phyloP scores from a whole-genome alignment of 2,329 filamentous ascomycete genomes.

The Paramyrothecium sp. region DNA sequence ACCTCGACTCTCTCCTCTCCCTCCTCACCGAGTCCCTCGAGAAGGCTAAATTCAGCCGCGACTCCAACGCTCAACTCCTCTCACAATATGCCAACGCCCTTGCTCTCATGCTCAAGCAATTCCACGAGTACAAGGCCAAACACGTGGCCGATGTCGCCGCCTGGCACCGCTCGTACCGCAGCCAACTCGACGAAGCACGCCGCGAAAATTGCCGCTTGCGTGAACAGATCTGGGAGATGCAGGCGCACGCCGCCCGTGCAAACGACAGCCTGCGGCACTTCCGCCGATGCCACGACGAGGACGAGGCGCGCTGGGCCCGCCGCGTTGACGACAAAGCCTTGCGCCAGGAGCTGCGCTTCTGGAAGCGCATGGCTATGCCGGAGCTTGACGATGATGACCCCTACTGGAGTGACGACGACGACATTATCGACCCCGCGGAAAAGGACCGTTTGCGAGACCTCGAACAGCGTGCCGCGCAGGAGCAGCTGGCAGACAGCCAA shows the following conservation, averaged over 20 bases:
- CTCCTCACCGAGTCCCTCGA: constrained; percentile 62
- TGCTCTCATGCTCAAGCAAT: constrained; percentile 58
- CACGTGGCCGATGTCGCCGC: constrained; percentile 60
- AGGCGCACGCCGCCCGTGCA: constrained; percentile 56
- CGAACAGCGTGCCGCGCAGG: constrained; percentile 42
- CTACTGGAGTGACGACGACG: constrained; percentile 65
- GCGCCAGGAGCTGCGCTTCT: constrained; percentile 61
- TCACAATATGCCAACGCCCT: constrained; percentile 58
- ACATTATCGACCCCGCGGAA: constrained; percentile 59
- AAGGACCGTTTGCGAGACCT: constrained; percentile 54
- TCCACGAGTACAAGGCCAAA: constrained; percentile 64
- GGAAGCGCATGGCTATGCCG: constrained; percentile 66
- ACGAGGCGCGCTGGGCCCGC: constrained; percentile 51
- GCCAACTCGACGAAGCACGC: constrained; percentile 63
- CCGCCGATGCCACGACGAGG: constrained; percentile 54
- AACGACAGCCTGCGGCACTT: constrained; percentile 59
- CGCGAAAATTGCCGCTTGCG: constrained; percentile 62
- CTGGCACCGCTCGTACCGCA: constrained; percentile 66
- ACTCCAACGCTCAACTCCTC: constrained; percentile 59
- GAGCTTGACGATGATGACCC: constrained; percentile 58
- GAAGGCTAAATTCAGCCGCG: constrained; percentile 57
- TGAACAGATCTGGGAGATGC: constrained; percentile 67
- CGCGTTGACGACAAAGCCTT: constrained; percentile 50
- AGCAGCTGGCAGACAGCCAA: constrained; percentile 31
- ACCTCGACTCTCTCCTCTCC: constrained; percentile 61